Evolutionary conservation across 371 early-diverging fungal species (phyloP).

Genomic region (Lichtheimia ornata): DNA sequence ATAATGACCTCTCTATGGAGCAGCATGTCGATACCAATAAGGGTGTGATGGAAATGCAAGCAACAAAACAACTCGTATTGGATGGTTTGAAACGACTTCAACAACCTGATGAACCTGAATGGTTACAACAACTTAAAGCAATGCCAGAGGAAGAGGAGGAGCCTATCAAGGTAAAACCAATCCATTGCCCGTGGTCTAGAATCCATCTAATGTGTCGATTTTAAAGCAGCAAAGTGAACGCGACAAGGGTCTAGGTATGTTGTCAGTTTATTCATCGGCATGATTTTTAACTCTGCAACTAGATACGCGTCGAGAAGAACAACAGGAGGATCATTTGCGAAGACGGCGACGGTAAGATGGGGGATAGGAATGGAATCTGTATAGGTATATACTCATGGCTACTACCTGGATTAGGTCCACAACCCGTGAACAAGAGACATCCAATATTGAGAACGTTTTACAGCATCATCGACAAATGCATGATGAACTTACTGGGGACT

Average conservation of each 20-base stretch:
- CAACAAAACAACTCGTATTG: slow-evolving; percentile 31
- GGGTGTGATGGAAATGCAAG: slow-evolving; percentile 26
- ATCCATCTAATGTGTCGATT: too few species aligned
- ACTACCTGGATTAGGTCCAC: slow-evolving; percentile 6
- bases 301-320: background rate
- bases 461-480: slow-evolving; percentile 70
- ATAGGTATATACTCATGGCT: background rate
- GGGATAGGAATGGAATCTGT: background rate
- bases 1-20: background rate
- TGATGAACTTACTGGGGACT: slow-evolving; percentile 66
- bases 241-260: too few species aligned
- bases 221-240: too few species aligned
- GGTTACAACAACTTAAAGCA: slow-evolving; percentile 22
- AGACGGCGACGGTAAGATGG: slow-evolving; percentile 5
- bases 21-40: slow-evolving; percentile 33
- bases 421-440: slow-evolving; percentile 31
- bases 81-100: slow-evolving; percentile 28
- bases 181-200: too few species aligned
- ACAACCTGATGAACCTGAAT: slow-evolving; percentile 38
- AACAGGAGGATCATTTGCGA: background rate
- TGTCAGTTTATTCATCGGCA: too few species aligned
- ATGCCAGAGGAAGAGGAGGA: slow-evolving; percentile 6
- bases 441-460: slow-evolving; percentile 56
- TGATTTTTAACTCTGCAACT: background rate
- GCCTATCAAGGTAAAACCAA: background rate